Conservation (phyloP, 2,329 filamentous ascomycete genomes). For the Cordyceps cateniannulata region DNA sequence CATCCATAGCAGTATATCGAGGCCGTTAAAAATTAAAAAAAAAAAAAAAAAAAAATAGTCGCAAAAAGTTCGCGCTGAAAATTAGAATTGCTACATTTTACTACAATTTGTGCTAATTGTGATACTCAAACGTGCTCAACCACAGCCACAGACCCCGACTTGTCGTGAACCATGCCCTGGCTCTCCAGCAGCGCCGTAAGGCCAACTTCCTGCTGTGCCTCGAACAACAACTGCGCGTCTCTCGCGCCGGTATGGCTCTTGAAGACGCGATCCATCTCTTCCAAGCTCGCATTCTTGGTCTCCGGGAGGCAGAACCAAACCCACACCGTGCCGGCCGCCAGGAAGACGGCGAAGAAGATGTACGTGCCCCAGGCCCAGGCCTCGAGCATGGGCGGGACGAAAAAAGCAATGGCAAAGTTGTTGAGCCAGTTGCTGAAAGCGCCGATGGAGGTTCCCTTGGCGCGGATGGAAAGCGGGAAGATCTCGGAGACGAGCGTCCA, state of each 20-base stretch:
- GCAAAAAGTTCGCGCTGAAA: not conserved
- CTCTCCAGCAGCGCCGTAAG: slow-evolving; percentile 12
- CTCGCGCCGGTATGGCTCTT: slow-evolving; percentile 27
- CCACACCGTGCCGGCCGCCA: slow-evolving; percentile 40
- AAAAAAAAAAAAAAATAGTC: too few species aligned
- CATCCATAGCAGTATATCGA: too few species aligned
- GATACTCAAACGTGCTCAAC: not conserved
- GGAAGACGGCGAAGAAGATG: slow-evolving; percentile 49
- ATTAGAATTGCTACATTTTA: not conserved
- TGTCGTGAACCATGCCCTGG: slow-evolving; percentile 6
- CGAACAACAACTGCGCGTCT: slow-evolving; percentile 19
- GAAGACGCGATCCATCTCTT: slow-evolving; percentile 49
- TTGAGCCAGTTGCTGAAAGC: slow-evolving; percentile 38
- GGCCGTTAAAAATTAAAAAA: not conserved
- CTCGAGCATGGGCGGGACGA: slow-evolving; percentile 33
- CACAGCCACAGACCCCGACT: not conserved
- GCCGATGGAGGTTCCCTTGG: slow-evolving; percentile 37
- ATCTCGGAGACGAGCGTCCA: slow-evolving; percentile 45
- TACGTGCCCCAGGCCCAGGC: slow-evolving; percentile 43
- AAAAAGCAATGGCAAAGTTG: slow-evolving; percentile 42
- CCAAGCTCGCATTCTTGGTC: slow-evolving; percentile 47
- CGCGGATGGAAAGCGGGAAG: slow-evolving; percentile 37
- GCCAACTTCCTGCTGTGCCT: slow-evolving; percentile 21
- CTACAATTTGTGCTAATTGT: too few species aligned
- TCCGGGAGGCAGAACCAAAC: slow-evolving; percentile 47